Evolutionary conservation across 108 stramenopile species (phyloP).

Genomic region (Aurantiochytrium sp.): DNA sequence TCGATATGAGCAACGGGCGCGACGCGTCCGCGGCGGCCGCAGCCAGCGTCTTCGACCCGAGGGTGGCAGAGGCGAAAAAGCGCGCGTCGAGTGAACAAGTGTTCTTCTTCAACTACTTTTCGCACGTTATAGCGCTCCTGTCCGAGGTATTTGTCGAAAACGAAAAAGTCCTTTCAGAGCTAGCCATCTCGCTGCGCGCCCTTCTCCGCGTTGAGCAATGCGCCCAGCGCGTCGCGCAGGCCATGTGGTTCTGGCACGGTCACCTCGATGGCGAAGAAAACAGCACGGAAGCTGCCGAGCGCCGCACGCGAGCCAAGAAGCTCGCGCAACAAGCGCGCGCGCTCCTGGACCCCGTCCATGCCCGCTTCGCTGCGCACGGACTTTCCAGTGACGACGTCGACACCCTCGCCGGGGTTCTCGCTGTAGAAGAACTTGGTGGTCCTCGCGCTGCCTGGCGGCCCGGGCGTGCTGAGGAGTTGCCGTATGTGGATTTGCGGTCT

Average conservation of each 20-base stretch:
- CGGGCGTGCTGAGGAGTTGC: background rate
- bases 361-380: background rate
- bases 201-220: background rate
- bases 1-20: background rate
- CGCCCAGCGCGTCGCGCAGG: background rate
- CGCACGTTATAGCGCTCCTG: background rate
- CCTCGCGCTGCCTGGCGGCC: background rate
- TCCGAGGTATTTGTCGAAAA: background rate
- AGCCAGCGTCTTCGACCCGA: background rate
- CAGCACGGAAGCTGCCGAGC: background rate
- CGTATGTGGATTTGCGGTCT: background rate
- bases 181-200: background rate
- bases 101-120: slow-evolving; percentile 17
- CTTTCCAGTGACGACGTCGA: background rate
- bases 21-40: background rate
- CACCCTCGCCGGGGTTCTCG: background rate
- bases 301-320: background rate
- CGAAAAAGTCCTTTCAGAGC: background rate
- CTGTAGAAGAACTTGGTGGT: background rate
- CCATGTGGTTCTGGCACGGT: background rate
- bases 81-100: background rate
- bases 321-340: background rate
- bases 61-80: background rate
- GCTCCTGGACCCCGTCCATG: background rate
- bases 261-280: slow-evolving; percentile 1